phyloP scores from a whole-genome alignment of 1,139 yeast genomes.

The Kodamaea ohmeri region DNA sequence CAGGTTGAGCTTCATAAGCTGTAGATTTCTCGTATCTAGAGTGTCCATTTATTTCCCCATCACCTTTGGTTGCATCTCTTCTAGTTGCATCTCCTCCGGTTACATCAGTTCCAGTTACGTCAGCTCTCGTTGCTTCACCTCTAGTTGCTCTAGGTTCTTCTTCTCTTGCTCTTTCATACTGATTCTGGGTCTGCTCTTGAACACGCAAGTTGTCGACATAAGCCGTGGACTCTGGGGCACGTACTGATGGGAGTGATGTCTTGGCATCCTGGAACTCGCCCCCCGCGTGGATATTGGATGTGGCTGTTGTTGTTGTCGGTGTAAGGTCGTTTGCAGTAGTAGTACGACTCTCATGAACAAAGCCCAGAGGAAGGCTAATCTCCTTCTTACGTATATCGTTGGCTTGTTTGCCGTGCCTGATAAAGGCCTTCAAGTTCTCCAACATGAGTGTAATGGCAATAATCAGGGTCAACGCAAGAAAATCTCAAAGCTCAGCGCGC shows the following conservation, averaged over 20 bases:
- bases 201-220: constrained; percentile 1
- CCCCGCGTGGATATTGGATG: constrained; percentile 5
- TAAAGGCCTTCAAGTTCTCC: constrained; percentile 71
- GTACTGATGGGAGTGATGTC: neutral
- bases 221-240: constrained; percentile 2
- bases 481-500: neutral
- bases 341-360: constrained; percentile 4
- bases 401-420: constrained; percentile 83
- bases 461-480: constrained; percentile 1
- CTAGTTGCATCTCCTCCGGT: too few relatives aligned
- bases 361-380: constrained; percentile 9
- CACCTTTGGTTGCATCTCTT: too few relatives aligned
- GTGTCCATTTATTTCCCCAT: too few relatives aligned
- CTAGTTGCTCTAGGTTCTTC: neutral
- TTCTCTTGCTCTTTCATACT: neutral
- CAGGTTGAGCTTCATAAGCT: too few relatives aligned
- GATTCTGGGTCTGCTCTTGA: constrained; percentile 2
- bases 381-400: constrained; percentile 27
- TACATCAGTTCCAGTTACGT: too few relatives aligned
- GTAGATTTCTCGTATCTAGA: too few relatives aligned
- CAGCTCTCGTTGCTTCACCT: too few relatives aligned
- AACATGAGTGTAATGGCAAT: constrained; percentile 28
- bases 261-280: constrained; percentile 4
- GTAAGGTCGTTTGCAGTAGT: constrained; percentile 12
- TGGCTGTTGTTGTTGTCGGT: constrained; percentile 11